phyloP scores from a whole-genome alignment of 1,284 basidiomycete genomes.

The Ceratobasidium sp. region DNA sequence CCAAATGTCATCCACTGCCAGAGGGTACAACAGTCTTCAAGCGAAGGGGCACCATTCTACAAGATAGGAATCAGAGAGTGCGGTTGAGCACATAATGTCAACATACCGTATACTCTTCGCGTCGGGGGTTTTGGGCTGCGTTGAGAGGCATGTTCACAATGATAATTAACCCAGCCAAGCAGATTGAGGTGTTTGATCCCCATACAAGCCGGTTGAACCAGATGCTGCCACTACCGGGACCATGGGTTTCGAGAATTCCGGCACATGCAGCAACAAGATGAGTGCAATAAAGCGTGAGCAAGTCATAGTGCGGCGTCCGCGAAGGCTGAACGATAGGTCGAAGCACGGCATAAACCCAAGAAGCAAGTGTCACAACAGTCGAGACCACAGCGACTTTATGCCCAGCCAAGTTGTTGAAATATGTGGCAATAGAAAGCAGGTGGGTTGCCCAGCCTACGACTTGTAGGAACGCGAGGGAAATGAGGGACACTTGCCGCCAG shows the following conservation, averaged over 20 bases:
- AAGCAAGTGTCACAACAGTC: neutral
- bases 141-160: slow-evolving; percentile 28
- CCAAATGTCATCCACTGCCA: slow-evolving; percentile 43
- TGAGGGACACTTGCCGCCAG: slow-evolving; percentile 27
- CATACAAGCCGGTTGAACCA: neutral
- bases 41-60: slow-evolving; percentile 4
- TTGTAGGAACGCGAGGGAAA: slow-evolving; percentile 3
- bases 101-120: neutral
- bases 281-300: slow-evolving; percentile 20
- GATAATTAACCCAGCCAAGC: slow-evolving; percentile 1
- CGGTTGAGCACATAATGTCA: neutral
- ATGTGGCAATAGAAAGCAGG: neutral
- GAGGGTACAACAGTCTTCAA: slow-evolving; percentile 39
- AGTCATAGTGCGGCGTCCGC: slow-evolving; percentile 1
- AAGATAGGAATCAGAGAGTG: neutral
- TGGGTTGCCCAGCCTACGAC: neutral
- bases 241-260: neutral
- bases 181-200: neutral
- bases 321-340: slow-evolving; percentile 17
- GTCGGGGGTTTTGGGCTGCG: neutral
- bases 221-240: neutral
- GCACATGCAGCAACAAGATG: neutral
- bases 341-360: slow-evolving; percentile 27
- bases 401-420: neutral
- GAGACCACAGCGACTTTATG: neutral